Evolutionary conservation across 345 rosid species (phyloP).

Genomic region (Firmiana major): DNA sequence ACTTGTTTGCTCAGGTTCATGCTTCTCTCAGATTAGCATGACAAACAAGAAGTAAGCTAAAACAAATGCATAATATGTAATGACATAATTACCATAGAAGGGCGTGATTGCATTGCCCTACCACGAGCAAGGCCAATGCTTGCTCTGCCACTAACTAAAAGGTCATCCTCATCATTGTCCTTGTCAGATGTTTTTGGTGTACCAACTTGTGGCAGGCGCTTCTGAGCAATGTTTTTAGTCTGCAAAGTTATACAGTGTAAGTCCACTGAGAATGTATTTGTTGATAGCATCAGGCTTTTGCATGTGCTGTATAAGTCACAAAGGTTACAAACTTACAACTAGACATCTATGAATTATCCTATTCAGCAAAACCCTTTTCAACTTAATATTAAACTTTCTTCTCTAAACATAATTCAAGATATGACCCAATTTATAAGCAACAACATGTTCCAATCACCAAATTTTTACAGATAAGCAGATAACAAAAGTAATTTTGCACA

Average conservation of each 20-base stretch:
- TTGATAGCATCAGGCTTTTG: neutral
- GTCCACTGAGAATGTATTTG: neutral
- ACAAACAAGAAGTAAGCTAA: slow-evolving; percentile 2
- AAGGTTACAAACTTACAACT: neutral
- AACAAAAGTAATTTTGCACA: neutral
- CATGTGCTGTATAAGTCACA: neutral
- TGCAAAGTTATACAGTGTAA: slow-evolving; percentile 21
- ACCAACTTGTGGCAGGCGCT: slow-evolving; percentile 24
- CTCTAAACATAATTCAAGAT: neutral
- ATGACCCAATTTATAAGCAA: neutral
- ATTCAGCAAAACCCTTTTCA: neutral
- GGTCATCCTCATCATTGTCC: slow-evolving; percentile 36
- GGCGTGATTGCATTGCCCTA: slow-evolving; percentile 41
- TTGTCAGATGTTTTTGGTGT: slow-evolving; percentile 23
- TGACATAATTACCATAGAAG: slow-evolving; percentile 40
- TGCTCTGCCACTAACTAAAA: slow-evolving; percentile 26
- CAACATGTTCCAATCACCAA: neutral
- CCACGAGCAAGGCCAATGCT: slow-evolving; percentile 55
- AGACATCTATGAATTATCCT: neutral
- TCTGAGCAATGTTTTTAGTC: slow-evolving; percentile 32
- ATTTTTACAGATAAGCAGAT: neutral
- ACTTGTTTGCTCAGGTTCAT: neutral
- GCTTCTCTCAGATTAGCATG: neutral
- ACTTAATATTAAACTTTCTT: neutral
- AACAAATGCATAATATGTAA: slow-evolving; percentile 10